These are phyloP conservation scores for Parietaria judaica DNA, from an alignment of 306 rosid genomes.

Conservation along the genomic window DNA sequence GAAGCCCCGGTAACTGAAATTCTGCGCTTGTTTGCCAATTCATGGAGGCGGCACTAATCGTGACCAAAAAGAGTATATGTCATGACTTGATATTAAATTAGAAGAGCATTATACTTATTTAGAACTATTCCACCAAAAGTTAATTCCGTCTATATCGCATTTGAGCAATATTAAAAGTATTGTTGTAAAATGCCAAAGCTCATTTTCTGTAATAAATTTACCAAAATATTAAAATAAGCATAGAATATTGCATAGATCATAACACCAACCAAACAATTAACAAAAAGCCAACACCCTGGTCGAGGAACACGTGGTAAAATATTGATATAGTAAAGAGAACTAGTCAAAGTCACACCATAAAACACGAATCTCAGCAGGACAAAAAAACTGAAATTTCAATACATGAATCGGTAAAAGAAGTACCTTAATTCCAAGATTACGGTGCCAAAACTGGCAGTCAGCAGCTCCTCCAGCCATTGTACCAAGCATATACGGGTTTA, in stretches of 20 bases:
- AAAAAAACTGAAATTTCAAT: background rate
- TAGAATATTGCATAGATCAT: no score
- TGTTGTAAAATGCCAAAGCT: no score
- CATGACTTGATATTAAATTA: constrained; percentile 4
- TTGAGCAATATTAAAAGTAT: background rate
- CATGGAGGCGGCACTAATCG: constrained; percentile 73
- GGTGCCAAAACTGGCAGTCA: constrained; percentile 52
- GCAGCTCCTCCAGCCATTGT: constrained; percentile 60
- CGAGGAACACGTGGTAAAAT: no score
- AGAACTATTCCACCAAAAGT: background rate
- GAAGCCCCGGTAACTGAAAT: constrained; percentile 97
- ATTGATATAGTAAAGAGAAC: no score
- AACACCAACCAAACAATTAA: no score
- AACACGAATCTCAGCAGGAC: background rate
- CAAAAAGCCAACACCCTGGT: background rate
- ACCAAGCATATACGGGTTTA: constrained; percentile 52
- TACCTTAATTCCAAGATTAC: constrained; percentile 47
- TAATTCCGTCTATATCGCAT: background rate
- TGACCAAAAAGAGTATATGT: background rate
- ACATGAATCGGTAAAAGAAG: background rate
- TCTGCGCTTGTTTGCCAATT: constrained; percentile 84
- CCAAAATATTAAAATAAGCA: no score
- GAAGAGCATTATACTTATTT: background rate
- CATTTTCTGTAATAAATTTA: no score
- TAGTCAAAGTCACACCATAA: background rate